phyloP scores from a whole-genome alignment of 306 rosid genomes.

The Gynostemma pentaphyllum region DNA sequence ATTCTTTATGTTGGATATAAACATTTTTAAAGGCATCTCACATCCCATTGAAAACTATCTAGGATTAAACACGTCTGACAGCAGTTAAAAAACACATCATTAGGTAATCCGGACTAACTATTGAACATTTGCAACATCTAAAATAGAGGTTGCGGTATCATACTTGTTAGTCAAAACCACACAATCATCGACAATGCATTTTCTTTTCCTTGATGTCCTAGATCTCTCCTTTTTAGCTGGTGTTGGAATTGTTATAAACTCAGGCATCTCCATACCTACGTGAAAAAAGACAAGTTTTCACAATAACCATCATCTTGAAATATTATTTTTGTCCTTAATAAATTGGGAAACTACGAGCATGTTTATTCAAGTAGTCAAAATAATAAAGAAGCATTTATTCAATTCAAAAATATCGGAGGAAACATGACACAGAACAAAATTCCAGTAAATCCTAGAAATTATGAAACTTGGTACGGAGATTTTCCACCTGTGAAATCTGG shows the following conservation, averaged over 20 bases:
- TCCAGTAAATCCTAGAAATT: not conserved
- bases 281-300: not conserved
- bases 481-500: constrained; percentile 31
- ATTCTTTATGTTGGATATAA: not conserved
- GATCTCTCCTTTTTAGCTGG: constrained; percentile 39
- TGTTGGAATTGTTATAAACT: constrained; percentile 31
- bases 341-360: not conserved
- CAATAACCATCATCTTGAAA: not conserved
- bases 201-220: constrained; percentile 46
- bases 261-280: constrained; percentile 42
- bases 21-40: not conserved
- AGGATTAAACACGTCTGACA: not conserved
- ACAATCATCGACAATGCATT: constrained; percentile 32
- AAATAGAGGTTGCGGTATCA: constrained; percentile 12
- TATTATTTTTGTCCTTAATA: not conserved
- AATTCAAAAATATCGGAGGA: constrained; percentile 5
- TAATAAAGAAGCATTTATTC: not conserved
- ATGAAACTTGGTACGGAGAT: not conserved
- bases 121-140: not conserved
- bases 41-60: not conserved
- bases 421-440: not conserved
- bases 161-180: constrained; percentile 45
- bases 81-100: not conserved
- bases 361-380: not conserved
- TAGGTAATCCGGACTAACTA: not conserved